Percentiles rank a stretch among this genome's conserved stretches.
phyloP scores from a whole-genome alignment of 176 grass and related monocot genomes.

The Secale cereale region DNA sequence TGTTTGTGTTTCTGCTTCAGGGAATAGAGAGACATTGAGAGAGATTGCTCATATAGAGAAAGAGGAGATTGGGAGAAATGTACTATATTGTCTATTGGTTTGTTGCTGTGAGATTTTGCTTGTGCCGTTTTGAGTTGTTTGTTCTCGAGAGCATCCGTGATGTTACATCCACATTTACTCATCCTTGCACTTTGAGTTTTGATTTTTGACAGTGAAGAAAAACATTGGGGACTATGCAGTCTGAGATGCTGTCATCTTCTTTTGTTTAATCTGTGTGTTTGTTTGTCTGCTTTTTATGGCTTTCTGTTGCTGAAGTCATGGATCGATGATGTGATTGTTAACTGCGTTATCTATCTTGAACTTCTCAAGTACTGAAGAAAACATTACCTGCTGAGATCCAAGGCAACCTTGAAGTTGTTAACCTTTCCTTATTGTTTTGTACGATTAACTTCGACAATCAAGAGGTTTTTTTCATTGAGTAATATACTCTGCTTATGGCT shows the following conservation, averaged over 20 bases:
- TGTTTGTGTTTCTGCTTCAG: no score
- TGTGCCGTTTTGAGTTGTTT: not conserved
- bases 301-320: no score
- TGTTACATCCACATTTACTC: conserved; percentile 37
- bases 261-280: no score
- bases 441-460: no score
- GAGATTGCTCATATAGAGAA: no score
- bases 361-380: conserved; percentile 21
- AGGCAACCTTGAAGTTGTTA: not conserved
- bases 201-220: conserved; percentile 30
- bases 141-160: conserved; percentile 20
- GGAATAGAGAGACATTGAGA: no score
- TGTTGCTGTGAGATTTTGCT: not conserved
- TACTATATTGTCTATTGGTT: no score
- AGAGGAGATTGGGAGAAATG: no score
- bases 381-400: conserved; percentile 36
- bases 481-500: not conserved
- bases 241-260: conserved; percentile 32
- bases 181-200: conserved; percentile 52
- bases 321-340: no score
- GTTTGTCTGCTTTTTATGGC: no score
- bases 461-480: no score
- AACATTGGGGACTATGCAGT: conserved; percentile 26
- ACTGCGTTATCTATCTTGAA: no score
- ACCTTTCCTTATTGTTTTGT: not conserved